Conservation (phyloP, 208 protist species). For the Angomonas ambiguus region DNA sequence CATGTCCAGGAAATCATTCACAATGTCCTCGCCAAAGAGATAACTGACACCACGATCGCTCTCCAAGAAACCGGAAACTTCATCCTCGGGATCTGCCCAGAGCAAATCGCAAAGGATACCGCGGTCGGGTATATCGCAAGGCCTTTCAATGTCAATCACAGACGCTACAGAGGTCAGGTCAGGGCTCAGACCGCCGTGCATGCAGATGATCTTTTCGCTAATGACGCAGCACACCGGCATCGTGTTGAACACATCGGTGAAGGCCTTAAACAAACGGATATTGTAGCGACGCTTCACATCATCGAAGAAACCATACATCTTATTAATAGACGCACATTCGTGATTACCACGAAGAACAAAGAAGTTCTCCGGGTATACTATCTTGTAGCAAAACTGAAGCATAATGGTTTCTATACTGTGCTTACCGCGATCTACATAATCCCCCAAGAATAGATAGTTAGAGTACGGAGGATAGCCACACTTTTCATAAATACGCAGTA, state of each 20-base stretch:
- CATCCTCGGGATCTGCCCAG: slow-evolving; percentile 97
- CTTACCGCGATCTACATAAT: slow-evolving; percentile 96
- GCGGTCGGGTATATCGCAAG: slow-evolving; percentile 98
- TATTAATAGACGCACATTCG: slow-evolving; percentile 69
- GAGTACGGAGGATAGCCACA: slow-evolving; percentile 31
- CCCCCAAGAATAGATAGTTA: slow-evolving; percentile 96
- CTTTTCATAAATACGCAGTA: slow-evolving; percentile 72
- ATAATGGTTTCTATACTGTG: slow-evolving; percentile 65
- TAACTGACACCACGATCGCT: slow-evolving; percentile 73
- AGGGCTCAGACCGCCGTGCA: slow-evolving; percentile 82
- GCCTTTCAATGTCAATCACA: slow-evolving; percentile 62
- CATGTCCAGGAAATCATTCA: slow-evolving; percentile 83
- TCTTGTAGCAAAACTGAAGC: slow-evolving; percentile 77
- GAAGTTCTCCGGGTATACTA: slow-evolving; percentile 76
- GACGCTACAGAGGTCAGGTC: slow-evolving; percentile 43
- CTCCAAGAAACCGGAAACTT: slow-evolving; percentile 35
- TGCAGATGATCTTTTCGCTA: slow-evolving; percentile 58
- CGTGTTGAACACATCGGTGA: slow-evolving; percentile 86
- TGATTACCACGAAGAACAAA: slow-evolving; percentile 90
- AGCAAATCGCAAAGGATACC: slow-evolving; percentile 99
- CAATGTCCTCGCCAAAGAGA: slow-evolving; percentile 76
- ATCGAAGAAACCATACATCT: slow-evolving; percentile 87
- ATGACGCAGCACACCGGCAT: slow-evolving; percentile 78
- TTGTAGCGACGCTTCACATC: slow-evolving; percentile 95
- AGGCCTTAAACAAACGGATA: slow-evolving; percentile 74